Percentiles rank a stretch among this genome's conserved stretches.
phyloP scores from a whole-genome alignment of 2,329 filamentous ascomycete genomes.

The Diaporthe velutina region DNA sequence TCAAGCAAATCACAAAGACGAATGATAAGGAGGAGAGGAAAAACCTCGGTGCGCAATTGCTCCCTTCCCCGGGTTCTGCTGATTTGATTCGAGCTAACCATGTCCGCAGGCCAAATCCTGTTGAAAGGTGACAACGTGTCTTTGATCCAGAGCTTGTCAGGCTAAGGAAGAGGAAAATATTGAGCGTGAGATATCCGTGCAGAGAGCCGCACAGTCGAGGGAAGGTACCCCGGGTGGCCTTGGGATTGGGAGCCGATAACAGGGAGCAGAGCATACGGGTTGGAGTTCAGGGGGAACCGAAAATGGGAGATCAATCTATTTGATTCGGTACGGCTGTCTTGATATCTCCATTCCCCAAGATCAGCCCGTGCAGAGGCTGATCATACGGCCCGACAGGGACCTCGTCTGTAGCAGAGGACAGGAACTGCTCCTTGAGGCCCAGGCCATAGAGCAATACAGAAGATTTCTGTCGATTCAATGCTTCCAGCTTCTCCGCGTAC shows the following conservation, averaged over 20 bases:
- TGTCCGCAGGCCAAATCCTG: slow-evolving; percentile 79
- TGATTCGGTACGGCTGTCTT: slow-evolving; percentile 49
- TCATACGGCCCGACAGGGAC: slow-evolving; percentile 84
- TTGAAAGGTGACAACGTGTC: slow-evolving; percentile 92
- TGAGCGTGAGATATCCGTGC: slow-evolving; percentile 15
- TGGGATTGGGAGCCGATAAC: slow-evolving; percentile 4
- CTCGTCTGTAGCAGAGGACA: slow-evolving; percentile 69
- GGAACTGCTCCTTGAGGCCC: slow-evolving; percentile 87
- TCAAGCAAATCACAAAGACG: slow-evolving; percentile 85
- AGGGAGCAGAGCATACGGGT: slow-evolving; percentile 22
- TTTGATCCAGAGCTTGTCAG: slow-evolving; percentile 73
- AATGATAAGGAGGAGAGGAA: slow-evolving; percentile 82
- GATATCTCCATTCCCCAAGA: slow-evolving; percentile 78
- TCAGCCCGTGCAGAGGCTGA: slow-evolving; percentile 82
- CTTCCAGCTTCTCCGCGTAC: slow-evolving; percentile 65
- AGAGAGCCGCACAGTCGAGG: slow-evolving; percentile 3
- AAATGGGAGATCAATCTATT: slow-evolving; percentile 64
- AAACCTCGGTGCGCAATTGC: slow-evolving; percentile 35
- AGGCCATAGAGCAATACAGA: slow-evolving; percentile 77
- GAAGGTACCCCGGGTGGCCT: slow-evolving; percentile 10
- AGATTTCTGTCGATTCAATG: slow-evolving; percentile 49
- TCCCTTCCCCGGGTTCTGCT: background rate
- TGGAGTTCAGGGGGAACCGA: slow-evolving; percentile 3
- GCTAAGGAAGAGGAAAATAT: slow-evolving; percentile 38
- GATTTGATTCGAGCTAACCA: slow-evolving; percentile 44